These are phyloP conservation scores for Akanthomyces muscarius DNA, from an alignment of 2,329 filamentous ascomycete species.

Conservation along the genomic window DNA sequence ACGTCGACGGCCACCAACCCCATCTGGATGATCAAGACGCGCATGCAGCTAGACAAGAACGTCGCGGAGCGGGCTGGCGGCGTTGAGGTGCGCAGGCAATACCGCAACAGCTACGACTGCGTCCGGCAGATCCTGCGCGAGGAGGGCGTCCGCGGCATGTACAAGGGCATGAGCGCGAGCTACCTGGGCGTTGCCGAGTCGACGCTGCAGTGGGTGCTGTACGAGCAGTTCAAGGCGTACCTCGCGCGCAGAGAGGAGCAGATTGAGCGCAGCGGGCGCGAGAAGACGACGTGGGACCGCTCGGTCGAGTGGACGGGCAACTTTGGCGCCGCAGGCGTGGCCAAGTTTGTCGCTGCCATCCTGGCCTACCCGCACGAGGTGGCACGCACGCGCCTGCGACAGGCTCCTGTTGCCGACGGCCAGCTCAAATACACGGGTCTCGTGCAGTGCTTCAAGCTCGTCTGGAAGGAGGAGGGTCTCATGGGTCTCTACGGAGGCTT, in stretches of 20 bases:
- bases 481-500: constrained; percentile 83
- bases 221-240: constrained; percentile 84
- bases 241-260: constrained; percentile 61
- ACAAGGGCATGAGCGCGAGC: constrained; percentile 85
- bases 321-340: constrained; percentile 71
- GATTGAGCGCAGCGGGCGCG: constrained; percentile 54
- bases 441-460: constrained; percentile 79
- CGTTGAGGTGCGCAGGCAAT: constrained; percentile 55
- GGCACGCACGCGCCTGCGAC: constrained; percentile 76
- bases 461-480: constrained; percentile 86
- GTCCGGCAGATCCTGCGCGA: constrained; percentile 74
- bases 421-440: constrained; percentile 83
- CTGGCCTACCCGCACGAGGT: constrained; percentile 92
- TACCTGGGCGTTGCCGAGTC: constrained; percentile 89
- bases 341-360: constrained; percentile 80
- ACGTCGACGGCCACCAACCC: constrained; percentile 92
- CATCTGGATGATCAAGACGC: constrained; percentile 94
- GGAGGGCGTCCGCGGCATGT: constrained; percentile 78
- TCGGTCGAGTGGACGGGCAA: constrained; percentile 76
- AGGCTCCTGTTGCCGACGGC: constrained; percentile 70
- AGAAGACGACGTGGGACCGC: constrained; percentile 67
- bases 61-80: constrained; percentile 43
- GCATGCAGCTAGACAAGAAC: constrained; percentile 87
- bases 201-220: constrained; percentile 89
- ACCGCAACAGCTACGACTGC: constrained; percentile 86